phyloP scores from a whole-genome alignment of 129 eudicot species.

The Centella asiatica region DNA sequence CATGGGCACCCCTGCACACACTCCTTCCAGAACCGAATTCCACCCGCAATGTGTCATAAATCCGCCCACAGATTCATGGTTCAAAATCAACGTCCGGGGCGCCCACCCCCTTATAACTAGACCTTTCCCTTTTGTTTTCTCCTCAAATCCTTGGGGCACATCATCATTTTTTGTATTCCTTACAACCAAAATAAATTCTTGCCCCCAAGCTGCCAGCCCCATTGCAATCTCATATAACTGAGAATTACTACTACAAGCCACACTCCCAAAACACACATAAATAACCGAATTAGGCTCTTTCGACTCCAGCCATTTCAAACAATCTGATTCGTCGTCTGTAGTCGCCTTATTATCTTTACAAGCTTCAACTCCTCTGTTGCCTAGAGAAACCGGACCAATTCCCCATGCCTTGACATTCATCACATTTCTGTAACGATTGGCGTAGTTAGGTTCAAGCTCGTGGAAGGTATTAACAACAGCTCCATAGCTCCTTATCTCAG shows the following conservation, averaged over 20 bases:
- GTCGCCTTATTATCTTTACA: slow-evolving; percentile 29
- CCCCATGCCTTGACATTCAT: slow-evolving; percentile 53
- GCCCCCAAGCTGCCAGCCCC: slow-evolving; percentile 44
- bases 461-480: slow-evolving; percentile 48
- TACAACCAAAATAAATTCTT: slow-evolving; percentile 55
- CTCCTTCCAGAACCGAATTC: slow-evolving; percentile 53
- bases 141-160: slow-evolving; percentile 42
- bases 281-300: slow-evolving; percentile 43
- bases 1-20: slow-evolving; percentile 49
- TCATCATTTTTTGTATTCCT: slow-evolving; percentile 12
- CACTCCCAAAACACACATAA: slow-evolving; percentile 54
- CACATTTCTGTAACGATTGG: slow-evolving; percentile 28
- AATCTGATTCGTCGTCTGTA: slow-evolving; percentile 28
- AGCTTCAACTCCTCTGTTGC: slow-evolving; percentile 25
- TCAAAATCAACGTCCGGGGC: slow-evolving; percentile 46
- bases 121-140: slow-evolving; percentile 33
- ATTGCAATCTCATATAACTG: slow-evolving; percentile 53
- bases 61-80: slow-evolving; percentile 37
- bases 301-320: slow-evolving; percentile 50
- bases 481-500: slow-evolving; percentile 42
- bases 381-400: slow-evolving; percentile 55
- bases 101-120: slow-evolving; percentile 57
- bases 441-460: slow-evolving; percentile 62
- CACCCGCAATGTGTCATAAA: slow-evolving; percentile 62
- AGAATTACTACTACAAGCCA: slow-evolving; percentile 10